Base-by-base conservation (phyloP, 2,329 filamentous ascomycete species). In the Aureobasidium sp. region DNA sequence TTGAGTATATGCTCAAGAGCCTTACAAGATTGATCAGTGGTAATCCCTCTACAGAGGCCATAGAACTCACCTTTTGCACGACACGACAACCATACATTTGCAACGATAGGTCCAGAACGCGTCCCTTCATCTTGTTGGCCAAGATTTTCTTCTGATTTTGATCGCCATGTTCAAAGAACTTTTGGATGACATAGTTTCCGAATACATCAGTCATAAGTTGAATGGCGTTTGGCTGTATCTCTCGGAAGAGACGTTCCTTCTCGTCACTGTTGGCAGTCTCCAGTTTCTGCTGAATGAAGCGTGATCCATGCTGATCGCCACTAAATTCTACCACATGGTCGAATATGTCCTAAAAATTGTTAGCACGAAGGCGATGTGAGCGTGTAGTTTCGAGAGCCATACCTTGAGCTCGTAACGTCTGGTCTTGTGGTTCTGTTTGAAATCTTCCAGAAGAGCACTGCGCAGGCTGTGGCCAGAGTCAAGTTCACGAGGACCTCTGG, bases 121-220 rank as follows among this genome's bases (percentile, higher is more conserved):
- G 89, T 7, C 89, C 89, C 73, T 88, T 90, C 92, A 97, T 97
- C 73, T 89, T 86, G 66, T 86, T 85, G 0, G 91, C 92, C 46
- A 99, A 76, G 2, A 89, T 82, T 74, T 88, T 92, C 79, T 99
- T 99, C 77, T 99, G 94, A 0, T 87, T 83, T 74, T 96, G 92
- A 68, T 91, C 95, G 43, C 94, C 93, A 73, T 97, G 91, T 73
- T 97, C 93, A 65, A 97, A 97, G 72, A 97, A 87, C 73, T 97
- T 97, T 71, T 99, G 94, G 43, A 97, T 92, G 39, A 99, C 94
- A 71, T 97, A 99, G 74, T 99, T 99, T 60, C 94, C 94, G 71
- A 97, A 99, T 0, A 97, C 88, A 73, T 97, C 94, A 50, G 88
- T 93, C 91, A 96, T 97, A 52, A 99, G 79, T 70, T 93, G 91